phyloP scores from a whole-genome alignment of 1,139 yeast species.

The Yamadazyma dushanensis region DNA sequence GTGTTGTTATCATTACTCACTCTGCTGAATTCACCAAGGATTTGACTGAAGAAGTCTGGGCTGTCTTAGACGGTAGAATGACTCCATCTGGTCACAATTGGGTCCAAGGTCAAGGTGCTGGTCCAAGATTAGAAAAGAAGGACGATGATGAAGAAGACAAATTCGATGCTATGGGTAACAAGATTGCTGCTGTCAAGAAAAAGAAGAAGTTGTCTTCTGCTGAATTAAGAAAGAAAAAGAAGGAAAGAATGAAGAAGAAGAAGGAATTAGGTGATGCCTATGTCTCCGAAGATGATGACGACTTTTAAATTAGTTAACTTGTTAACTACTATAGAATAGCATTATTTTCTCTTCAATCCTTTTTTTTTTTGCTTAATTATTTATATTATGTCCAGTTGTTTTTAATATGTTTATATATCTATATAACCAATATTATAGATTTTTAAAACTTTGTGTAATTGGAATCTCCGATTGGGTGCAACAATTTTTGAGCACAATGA shows the following conservation, averaged over 20 bases:
- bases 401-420: slow-evolving; percentile 20
- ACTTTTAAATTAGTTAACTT: slow-evolving; percentile 22
- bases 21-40: slow-evolving; percentile 99
- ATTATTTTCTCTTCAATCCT: slow-evolving; percentile 6
- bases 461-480: no score
- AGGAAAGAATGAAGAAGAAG: slow-evolving; percentile 99
- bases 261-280: slow-evolving; percentile 99
- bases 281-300: slow-evolving; percentile 91
- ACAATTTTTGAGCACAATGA: no score
- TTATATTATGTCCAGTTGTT: slow-evolving; percentile 18
- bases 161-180: slow-evolving; percentile 99
- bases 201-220: slow-evolving; percentile 97
- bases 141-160: slow-evolving; percentile 96
- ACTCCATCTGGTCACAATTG: slow-evolving; percentile 99
- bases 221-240: slow-evolving; percentile 99
- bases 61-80: slow-evolving; percentile 96
- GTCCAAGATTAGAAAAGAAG: slow-evolving; percentile 97
- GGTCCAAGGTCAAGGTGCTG: slow-evolving; percentile 99
- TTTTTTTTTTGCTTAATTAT: slow-evolving; percentile 12
- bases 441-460: no score
- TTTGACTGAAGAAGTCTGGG: slow-evolving; percentile 99
- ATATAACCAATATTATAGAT: slow-evolving; percentile 18
- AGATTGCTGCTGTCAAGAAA: slow-evolving; percentile 95
- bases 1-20: slow-evolving; percentile 99
- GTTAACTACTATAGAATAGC: background rate